A percentile compares a stretch with the other conserved stretches of the same genome.
Evolutionary conservation across 345 rosid genomes (phyloP).

Genomic region (Raphanus sativus): DNA sequence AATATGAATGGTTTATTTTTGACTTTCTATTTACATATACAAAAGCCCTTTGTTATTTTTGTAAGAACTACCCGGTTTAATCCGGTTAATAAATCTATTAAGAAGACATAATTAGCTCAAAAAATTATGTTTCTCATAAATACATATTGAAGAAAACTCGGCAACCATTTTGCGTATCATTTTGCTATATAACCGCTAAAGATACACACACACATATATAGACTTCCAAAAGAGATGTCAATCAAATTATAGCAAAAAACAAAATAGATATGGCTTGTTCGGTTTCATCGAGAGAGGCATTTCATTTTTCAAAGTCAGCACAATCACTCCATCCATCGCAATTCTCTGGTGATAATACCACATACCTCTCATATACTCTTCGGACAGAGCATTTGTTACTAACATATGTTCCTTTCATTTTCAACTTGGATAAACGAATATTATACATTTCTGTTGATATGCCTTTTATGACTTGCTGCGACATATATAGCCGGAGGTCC

Average conservation of each 20-base stretch:
- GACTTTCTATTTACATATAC: not conserved
- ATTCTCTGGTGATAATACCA: not conserved
- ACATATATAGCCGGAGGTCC: too few species aligned
- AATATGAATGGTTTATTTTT: slow-evolving; percentile 2
- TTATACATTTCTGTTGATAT: not conserved
- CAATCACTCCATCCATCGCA: not conserved
- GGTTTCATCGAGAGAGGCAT: not conserved
- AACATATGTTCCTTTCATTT: not conserved
- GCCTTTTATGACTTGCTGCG: too few species aligned
- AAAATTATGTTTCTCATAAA: not conserved
- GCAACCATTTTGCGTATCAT: not conserved
- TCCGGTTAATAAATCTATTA: not conserved
- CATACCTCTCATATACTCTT: too few species aligned
- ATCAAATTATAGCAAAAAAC: not conserved
- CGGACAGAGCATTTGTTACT: not conserved
- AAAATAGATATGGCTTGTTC: not conserved
- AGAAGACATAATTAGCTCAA: not conserved
- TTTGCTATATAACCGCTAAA: not conserved
- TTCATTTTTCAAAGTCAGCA: not conserved
- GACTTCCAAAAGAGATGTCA: not conserved
- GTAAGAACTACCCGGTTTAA: not conserved
- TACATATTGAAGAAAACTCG: not conserved
- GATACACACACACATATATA: not conserved
- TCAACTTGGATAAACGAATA: not conserved
- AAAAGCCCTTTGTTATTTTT: not conserved